Percentiles rank a stretch among this genome's conserved stretches.
Evolutionary conservation across 805 yeast genomes (phyloP).

Genomic region (Zygosaccharomyces bailii): DNA sequence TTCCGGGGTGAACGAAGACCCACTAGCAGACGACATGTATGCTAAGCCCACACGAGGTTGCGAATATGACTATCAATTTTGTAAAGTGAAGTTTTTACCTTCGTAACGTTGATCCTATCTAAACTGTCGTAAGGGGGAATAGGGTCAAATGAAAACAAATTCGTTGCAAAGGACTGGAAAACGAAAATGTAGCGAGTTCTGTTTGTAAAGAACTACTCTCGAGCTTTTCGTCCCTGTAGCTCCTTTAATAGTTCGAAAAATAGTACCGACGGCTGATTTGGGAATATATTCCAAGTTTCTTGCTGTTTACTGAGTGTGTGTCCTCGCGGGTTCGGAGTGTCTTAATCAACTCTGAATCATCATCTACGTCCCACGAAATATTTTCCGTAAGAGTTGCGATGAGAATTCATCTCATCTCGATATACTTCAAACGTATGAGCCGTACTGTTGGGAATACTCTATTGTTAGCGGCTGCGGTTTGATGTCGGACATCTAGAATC

Average conservation of each 20-base stretch:
- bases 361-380: conserved; percentile 1
- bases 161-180: not conserved
- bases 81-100: too few relatives aligned
- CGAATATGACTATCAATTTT: not conserved
- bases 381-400: not conserved
- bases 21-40: not conserved
- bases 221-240: not conserved
- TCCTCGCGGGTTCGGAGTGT: not conserved
- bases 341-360: conserved; percentile 3
- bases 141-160: too few relatives aligned
- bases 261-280: not conserved
- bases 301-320: not conserved
- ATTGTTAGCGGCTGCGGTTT: not conserved
- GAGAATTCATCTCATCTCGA: conserved; percentile 1
- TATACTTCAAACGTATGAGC: not conserved
- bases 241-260: not conserved
- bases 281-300: not conserved
- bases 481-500: not conserved
- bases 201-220: not conserved
- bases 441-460: not conserved
- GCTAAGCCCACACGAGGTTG: not conserved
- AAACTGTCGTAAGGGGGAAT: not conserved
- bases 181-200: not conserved
- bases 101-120: too few relatives aligned
- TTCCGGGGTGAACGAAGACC: conserved; percentile 37